Evolutionary conservation across 441 rosid genomes (phyloP).

Genomic region (Aleurites moluccanus): DNA sequence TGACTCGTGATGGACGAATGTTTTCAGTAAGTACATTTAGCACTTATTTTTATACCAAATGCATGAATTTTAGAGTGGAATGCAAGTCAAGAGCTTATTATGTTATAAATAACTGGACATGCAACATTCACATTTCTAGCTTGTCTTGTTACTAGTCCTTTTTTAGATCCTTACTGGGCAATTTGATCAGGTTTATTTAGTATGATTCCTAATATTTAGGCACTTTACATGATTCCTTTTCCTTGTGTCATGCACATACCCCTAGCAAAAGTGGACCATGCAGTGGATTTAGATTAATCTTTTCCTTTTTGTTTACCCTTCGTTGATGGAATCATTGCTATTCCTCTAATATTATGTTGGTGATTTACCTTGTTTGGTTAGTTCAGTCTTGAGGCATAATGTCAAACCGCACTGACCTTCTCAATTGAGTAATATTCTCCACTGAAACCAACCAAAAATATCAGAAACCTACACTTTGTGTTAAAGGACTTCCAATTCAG

Average conservation of each 20-base stretch:
- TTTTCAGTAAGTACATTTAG: slow-evolving; percentile 68
- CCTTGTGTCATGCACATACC: too few relatives aligned
- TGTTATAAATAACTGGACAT: neutral
- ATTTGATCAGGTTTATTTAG: neutral
- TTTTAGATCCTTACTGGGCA: neutral
- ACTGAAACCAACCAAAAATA: neutral
- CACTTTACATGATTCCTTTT: neutral
- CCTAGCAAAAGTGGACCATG: too few relatives aligned
- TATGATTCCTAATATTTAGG: neutral
- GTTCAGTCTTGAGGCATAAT: neutral
- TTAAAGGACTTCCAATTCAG: too few relatives aligned
- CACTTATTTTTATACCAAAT: neutral
- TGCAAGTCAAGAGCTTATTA: neutral
- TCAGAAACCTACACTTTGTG: too few relatives aligned
- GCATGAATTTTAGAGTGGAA: neutral
- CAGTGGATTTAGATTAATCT: too few relatives aligned
- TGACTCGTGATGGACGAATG: slow-evolving; percentile 78
- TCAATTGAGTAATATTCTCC: too few relatives aligned
- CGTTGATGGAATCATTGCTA: too few relatives aligned
- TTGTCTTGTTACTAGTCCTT: neutral
- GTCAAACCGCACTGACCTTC: too few relatives aligned
- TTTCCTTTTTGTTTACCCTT: too few relatives aligned
- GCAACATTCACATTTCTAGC: neutral
- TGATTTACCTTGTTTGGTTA: neutral
- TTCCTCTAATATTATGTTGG: too few relatives aligned